These are phyloP conservation scores for Furculomyces boomerangus DNA, from an alignment of 371 early-diverging fungal genomes.

Conservation along the genomic window DNA sequence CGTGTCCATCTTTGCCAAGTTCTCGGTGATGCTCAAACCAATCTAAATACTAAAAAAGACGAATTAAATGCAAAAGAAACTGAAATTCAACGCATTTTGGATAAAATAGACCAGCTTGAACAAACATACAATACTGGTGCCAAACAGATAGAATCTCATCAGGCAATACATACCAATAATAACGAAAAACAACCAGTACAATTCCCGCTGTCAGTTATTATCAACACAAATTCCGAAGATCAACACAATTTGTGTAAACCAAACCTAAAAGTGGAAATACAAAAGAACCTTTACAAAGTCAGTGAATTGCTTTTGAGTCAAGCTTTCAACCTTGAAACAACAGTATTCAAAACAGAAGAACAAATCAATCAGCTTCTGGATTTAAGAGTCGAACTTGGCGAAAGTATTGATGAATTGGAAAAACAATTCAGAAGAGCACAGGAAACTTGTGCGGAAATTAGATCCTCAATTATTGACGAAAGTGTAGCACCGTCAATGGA, in stretches of 20 bases:
- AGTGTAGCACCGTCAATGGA: background rate
- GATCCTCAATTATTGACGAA: background rate
- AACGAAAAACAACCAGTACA: background rate
- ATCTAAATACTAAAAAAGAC: slow-evolving; percentile 9
- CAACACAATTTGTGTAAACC: background rate
- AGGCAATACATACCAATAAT: background rate
- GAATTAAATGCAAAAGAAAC: slow-evolving; percentile 15
- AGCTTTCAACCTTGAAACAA: background rate
- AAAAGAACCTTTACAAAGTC: background rate
- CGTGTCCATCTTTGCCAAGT: slow-evolving; percentile 30
- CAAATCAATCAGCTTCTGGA: background rate
- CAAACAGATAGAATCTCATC: background rate
- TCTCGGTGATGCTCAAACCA: slow-evolving; percentile 21
- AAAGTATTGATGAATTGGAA: background rate
- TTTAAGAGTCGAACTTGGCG: background rate
- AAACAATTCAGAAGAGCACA: background rate
- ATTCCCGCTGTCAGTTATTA: background rate
- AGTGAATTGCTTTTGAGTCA: background rate
- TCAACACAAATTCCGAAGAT: background rate
- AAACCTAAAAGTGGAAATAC: background rate
- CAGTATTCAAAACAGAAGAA: background rate
- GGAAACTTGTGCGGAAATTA: background rate
- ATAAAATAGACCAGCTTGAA: slow-evolving; percentile 10
- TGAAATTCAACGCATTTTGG: slow-evolving; percentile 18
- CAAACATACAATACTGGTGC: slow-evolving; percentile 14